Base-by-base conservation (phyloP, 2,329 filamentous ascomycete genomes). In the Microdochium trichocladiopsis region DNA sequence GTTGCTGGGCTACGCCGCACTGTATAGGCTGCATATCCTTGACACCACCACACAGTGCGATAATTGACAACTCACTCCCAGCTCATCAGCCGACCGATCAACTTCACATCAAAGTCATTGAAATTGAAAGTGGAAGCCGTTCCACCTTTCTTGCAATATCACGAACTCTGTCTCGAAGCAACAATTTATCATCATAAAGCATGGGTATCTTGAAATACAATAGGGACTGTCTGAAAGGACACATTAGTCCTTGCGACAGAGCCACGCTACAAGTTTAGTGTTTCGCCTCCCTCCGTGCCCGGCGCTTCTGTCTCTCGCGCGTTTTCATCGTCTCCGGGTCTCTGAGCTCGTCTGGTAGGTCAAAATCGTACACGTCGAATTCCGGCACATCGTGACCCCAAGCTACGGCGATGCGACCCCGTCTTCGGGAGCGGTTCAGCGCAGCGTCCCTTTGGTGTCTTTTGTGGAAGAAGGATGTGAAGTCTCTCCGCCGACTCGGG, bases 401-500 rank as follows among this genome's bases (percentile, higher is more conserved):
- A 3, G 92, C 93, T 48, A 87, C 75, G 16, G 85, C 77, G 50
- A 80, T 88, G 49, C 90, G 79, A 45, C 83, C 82, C 49, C 84
- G 82, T 50, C 88, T 83, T 31, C 90, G 79, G 49, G 82, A 77
- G 58, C 83, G 84, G 55, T 83, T 86, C n/a, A 96, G 69, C 10
- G 92, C 90, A 6, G 84, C 82, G 22, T 91, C 88, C 24, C 93
- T 86, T 55, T 93, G 79, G 63, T 95, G 85, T 23, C 80, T 83
- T 69, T 94, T 91, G 18, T 78, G 69, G 65, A 91, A 97, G 72
- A 96, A 96, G 0, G 90, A 95, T n/a, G 76, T 87, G 63, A 96
- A 91, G 36, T 88, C 86, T 53, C 77, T 80, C 2, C 68, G 68
- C 11, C 72, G 71, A 25, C 69, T 63, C 18, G 70, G 69, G 21